Evolutionary conservation across 805 yeast genomes (phyloP).

Genomic region (Peterozyma xylosa): DNA sequence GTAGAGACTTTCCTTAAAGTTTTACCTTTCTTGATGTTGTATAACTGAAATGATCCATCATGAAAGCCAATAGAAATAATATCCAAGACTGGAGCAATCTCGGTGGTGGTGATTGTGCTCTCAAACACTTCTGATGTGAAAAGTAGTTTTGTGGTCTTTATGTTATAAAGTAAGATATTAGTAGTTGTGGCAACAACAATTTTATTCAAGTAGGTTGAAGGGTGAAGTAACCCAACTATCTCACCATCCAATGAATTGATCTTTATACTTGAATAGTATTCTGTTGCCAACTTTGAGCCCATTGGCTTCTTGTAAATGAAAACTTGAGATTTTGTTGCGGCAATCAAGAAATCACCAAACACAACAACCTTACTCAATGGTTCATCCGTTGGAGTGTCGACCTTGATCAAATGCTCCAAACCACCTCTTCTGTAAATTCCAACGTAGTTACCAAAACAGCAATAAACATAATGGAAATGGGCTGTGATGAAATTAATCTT

Average conservation of each 20-base stretch:
- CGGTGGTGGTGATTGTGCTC: constrained; percentile 59
- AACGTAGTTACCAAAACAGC: constrained; percentile 60
- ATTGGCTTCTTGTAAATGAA: constrained; percentile 24
- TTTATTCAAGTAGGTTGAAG: constrained; percentile 90
- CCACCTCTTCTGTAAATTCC: constrained; percentile 82
- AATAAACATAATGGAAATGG: constrained; percentile 79
- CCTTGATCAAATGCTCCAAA: constrained; percentile 34
- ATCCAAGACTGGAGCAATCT: constrained; percentile 83
- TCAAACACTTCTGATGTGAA: constrained; percentile 41
- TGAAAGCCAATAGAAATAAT: constrained; percentile 70
- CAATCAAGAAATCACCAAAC: constrained; percentile 77
- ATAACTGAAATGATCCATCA: constrained; percentile 58
- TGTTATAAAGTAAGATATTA: constrained; percentile 56
- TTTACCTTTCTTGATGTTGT: constrained; percentile 60
- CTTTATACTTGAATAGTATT: constrained; percentile 56
- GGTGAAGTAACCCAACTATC: constrained; percentile 65
- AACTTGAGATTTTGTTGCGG: constrained; percentile 30
- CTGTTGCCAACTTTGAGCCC: constrained; percentile 41
- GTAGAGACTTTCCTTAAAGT: constrained; percentile 43
- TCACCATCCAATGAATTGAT: constrained; percentile 61
- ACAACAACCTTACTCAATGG: constrained; percentile 42
- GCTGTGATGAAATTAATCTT: constrained; percentile 68
- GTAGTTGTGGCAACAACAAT: constrained; percentile 73
- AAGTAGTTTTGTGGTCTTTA: constrained; percentile 69
- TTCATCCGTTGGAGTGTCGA: constrained; percentile 15